Evolutionary conservation across 225 moss, liverwort and hornwort species (phyloP).

Genomic region (Marchantia paleacea): DNA sequence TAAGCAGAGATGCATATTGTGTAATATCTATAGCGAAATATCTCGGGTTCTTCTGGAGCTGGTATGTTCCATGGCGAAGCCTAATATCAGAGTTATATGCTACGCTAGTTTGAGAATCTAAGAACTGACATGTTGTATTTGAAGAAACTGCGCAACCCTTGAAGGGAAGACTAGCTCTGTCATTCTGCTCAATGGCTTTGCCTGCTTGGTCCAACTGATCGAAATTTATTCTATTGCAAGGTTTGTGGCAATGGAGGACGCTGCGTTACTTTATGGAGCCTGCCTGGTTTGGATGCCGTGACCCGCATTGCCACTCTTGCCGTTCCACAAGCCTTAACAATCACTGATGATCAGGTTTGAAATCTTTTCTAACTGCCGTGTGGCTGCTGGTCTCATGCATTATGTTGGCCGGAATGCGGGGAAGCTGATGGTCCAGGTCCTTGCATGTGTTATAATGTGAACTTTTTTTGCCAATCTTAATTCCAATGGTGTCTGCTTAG

Average conservation of each 20-base stretch:
- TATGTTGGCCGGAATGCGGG: neutral
- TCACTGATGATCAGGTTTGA: conserved; percentile 44
- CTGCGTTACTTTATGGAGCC: conserved; percentile 48
- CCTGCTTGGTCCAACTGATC: neutral
- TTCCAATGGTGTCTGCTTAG: neutral
- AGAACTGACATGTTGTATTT: neutral
- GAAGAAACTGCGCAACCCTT: neutral
- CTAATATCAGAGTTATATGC: neutral
- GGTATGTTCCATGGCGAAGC: neutral
- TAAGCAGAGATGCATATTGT: conserved; percentile 10
- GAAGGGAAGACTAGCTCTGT: neutral
- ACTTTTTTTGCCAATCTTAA: neutral
- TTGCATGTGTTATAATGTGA: too few relatives aligned
- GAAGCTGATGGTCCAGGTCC: too few relatives aligned
- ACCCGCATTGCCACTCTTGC: conserved; percentile 46
- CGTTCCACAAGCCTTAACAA: conserved; percentile 49
- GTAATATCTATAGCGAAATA: neutral
- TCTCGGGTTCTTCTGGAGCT: neutral
- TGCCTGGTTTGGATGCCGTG: conserved; percentile 49
- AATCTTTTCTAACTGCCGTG: neutral
- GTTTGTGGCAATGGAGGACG: conserved; percentile 50
- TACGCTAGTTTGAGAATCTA: neutral
- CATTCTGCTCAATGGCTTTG: neutral
- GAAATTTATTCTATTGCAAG: conserved; percentile 14
- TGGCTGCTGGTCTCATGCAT: neutral